Conservation (phyloP, 2,329 filamentous ascomycete species). For the Hypoxylon sp. region DNA sequence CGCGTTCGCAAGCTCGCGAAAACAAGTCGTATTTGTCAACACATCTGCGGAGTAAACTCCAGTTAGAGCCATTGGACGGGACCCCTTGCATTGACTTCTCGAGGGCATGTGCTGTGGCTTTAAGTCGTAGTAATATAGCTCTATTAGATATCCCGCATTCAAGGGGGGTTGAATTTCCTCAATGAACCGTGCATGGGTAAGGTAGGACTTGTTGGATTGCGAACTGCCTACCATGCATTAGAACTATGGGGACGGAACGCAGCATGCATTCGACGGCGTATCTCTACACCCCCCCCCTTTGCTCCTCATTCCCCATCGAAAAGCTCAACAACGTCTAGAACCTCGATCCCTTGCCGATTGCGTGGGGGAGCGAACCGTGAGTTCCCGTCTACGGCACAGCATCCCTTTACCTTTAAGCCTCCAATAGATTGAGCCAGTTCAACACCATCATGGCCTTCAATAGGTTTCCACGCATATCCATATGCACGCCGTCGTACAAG, state of each 20-base stretch:
- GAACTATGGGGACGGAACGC: conserved; percentile 17
- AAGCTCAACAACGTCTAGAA: conserved; percentile 22
- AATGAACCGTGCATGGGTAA: conserved; percentile 12
- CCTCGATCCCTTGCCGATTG: conserved; percentile 20
- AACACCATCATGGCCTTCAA: conserved; percentile 66
- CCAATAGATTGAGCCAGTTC: conserved; percentile 61
- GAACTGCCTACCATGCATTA: conserved; percentile 15
- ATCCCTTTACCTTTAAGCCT: conserved; percentile 41
- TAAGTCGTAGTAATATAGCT: conserved; percentile 20
- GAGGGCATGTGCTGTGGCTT: conserved; percentile 7
- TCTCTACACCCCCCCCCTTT: conserved; percentile 19
- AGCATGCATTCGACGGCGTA: conserved; percentile 22
- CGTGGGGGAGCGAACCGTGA: conserved; percentile 11
- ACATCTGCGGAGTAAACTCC: conserved; percentile 23
- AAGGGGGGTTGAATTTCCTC: conserved; percentile 1
- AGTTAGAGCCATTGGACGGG: conserved; percentile 17
- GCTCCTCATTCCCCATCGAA: conserved; percentile 9
- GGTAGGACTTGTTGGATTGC: conserved; percentile 15
- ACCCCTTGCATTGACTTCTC: conserved; percentile 25
- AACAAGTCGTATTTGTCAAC: not conserved
- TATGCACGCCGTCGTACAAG: conserved; percentile 64
- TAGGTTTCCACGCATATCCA: conserved; percentile 64
- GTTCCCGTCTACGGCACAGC: conserved; percentile 8
- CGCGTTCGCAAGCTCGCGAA: not conserved
- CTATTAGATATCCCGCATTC: conserved; percentile 19